Conservation (phyloP, 2,329 filamentous ascomycete species). For the Alternaria angustiovoidea region DNA sequence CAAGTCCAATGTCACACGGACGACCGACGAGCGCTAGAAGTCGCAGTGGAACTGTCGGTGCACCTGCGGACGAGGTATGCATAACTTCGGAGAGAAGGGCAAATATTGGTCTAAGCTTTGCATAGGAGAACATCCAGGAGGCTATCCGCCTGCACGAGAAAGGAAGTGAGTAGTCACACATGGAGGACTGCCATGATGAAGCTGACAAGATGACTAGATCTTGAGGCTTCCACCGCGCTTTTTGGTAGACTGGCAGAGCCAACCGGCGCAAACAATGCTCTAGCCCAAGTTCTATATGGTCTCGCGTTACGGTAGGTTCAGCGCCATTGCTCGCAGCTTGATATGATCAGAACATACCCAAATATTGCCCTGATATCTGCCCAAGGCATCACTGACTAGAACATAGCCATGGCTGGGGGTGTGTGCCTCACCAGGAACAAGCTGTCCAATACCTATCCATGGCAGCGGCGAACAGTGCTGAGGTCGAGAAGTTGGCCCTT, state of each 20-base stretch:
- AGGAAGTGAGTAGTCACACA: slow-evolving; percentile 60
- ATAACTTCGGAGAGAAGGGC: slow-evolving; percentile 9
- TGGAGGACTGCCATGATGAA: slow-evolving; percentile 3
- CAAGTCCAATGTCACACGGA: slow-evolving; percentile 25
- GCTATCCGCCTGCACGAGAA: slow-evolving; percentile 93
- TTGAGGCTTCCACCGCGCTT: slow-evolving; percentile 80
- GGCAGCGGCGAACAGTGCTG: slow-evolving; percentile 88
- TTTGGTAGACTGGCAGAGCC: slow-evolving; percentile 87
- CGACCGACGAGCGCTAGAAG: slow-evolving; percentile 26
- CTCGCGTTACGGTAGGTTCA: slow-evolving; percentile 78
- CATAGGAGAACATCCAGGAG: slow-evolving; percentile 77
- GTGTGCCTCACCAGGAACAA: slow-evolving; percentile 71
- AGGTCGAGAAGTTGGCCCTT: slow-evolving; percentile 84
- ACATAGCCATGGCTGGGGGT: slow-evolving; percentile 89
- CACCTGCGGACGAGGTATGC: slow-evolving; percentile 52
- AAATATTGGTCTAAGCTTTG: slow-evolving; percentile 24
- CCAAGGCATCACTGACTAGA: slow-evolving; percentile 28
- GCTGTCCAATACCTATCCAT: slow-evolving; percentile 86
- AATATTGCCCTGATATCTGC: slow-evolving; percentile 37
- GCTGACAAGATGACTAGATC: slow-evolving; percentile 55
- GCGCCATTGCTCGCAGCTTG: slow-evolving; percentile 3
- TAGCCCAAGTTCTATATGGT: slow-evolving; percentile 95
- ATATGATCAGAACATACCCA: slow-evolving; percentile 20
- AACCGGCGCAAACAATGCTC: slow-evolving; percentile 84
- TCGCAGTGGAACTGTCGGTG: slow-evolving; percentile 49